Evolutionary conservation across 2,329 filamentous ascomycete species (phyloP).

Genomic region (Penicillium thymicola): DNA sequence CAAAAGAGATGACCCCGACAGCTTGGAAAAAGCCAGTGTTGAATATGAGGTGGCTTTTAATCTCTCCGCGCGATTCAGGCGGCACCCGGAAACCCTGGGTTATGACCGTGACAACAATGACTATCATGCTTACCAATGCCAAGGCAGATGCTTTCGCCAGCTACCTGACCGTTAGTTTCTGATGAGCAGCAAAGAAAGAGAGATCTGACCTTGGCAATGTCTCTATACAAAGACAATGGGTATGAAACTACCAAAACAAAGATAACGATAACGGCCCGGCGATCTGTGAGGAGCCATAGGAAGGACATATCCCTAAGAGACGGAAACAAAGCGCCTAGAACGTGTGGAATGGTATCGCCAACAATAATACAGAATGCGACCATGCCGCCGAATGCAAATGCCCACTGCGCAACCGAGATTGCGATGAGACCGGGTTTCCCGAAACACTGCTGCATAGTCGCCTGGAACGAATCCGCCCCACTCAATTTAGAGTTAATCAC

Average conservation of each 20-base stretch:
- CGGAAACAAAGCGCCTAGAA: constrained; percentile 78
- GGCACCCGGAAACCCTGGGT: constrained; percentile 77
- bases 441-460: constrained; percentile 94
- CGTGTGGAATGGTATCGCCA: constrained; percentile 91
- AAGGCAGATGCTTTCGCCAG: constrained; percentile 93
- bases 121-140: constrained; percentile 84
- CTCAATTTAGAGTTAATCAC: constrained; percentile 97
- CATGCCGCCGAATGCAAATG: constrained; percentile 98
- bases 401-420: constrained; percentile 91
- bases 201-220: constrained; percentile 81
- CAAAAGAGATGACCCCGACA: constrained; percentile 96
- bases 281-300: constrained; percentile 75
- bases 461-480: constrained; percentile 89
- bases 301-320: constrained; percentile 68
- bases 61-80: constrained; percentile 65
- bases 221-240: constrained; percentile 86
- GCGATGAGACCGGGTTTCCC: constrained; percentile 82
- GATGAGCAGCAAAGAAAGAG: neutral
- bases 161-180: constrained; percentile 49
- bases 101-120: constrained; percentile 85
- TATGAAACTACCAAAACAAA: constrained; percentile 84
- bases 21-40: constrained; percentile 90
- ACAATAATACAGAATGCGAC: constrained; percentile 97
- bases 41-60: constrained; percentile 69
- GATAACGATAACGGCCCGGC: constrained; percentile 80